Percentiles rank a stretch among this genome's conserved stretches.
These are phyloP conservation scores for Tricholomella constricta DNA, from an alignment of 768 basidiomycete species.

Conservation along the genomic window DNA sequence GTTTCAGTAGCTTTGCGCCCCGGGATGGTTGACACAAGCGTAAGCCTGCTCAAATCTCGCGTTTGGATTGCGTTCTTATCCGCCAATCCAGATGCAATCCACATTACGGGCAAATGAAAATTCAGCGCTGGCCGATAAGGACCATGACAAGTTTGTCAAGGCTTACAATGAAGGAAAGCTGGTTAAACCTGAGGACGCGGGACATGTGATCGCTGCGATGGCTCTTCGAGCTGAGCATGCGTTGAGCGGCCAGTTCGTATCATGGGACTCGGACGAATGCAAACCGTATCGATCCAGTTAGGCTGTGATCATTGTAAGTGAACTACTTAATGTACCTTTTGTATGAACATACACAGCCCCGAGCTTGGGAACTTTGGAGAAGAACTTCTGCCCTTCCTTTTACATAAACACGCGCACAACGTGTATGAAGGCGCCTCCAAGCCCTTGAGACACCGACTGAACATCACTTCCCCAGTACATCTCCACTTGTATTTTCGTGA, in stretches of 20 bases:
- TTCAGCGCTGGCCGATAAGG: conserved; percentile 53
- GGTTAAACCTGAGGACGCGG: conserved; percentile 72
- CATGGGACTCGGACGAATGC: conserved; percentile 77
- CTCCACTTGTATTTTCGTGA: neutral
- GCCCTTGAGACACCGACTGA: neutral
- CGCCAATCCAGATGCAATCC: conserved; percentile 69
- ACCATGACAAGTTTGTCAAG: conserved; percentile 59
- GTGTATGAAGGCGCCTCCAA: neutral
- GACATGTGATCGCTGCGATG: conserved; percentile 77
- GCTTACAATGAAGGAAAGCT: conserved; percentile 67
- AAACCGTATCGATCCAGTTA: conserved; percentile 44
- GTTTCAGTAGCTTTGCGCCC: conserved; percentile 80
- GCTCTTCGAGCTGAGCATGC: conserved; percentile 62
- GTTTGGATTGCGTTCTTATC: neutral
- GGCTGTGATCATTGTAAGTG: neutral
- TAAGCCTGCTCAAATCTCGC: conserved; percentile 35
- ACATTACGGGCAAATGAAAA: conserved; percentile 52
- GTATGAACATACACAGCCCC: neutral
- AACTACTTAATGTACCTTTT: neutral
- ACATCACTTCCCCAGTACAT: neutral
- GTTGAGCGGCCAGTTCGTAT: conserved; percentile 77
- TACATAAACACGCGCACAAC: neutral
- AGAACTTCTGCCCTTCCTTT: neutral
- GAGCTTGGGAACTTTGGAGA: neutral
- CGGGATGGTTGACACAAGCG: conserved; percentile 84